phyloP scores from a whole-genome alignment of 2,329 filamentous ascomycete species.

The Penicillium sp. region DNA sequence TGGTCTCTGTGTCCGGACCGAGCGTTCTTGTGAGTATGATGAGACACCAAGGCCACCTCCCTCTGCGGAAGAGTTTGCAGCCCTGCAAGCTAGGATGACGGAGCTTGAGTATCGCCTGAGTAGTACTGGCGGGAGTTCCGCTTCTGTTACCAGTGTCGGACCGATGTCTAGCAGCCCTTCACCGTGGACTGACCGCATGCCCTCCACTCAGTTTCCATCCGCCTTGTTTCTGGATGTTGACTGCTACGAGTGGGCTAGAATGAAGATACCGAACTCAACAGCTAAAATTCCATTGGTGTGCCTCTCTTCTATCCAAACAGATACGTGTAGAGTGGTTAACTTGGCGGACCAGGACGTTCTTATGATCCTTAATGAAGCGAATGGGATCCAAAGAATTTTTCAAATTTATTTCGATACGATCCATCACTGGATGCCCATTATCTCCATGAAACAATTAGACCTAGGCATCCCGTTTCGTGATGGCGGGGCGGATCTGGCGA shows the following conservation, averaged over 20 bases:
- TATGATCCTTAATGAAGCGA: not conserved
- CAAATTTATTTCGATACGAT: not conserved
- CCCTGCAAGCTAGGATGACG: not conserved
- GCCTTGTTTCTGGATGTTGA: not conserved
- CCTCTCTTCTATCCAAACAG: not conserved
- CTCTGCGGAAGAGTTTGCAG: not conserved
- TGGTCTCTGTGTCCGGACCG: not conserved
- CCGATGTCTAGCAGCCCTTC: not conserved
- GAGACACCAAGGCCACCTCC: not conserved
- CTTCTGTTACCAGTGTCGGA: not conserved
- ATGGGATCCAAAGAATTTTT: not conserved
- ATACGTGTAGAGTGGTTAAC: not conserved
- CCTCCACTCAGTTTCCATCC: not conserved
- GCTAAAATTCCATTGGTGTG: not conserved
- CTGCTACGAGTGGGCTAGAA: not conserved
- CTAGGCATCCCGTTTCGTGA: not conserved
- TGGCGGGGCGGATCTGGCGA: not conserved
- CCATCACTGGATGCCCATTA: not conserved
- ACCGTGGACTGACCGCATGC: too few relatives aligned
- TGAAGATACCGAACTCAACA: not conserved
- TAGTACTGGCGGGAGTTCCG: not conserved
- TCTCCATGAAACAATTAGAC: not conserved
- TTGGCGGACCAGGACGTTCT: not conserved
- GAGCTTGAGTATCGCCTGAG: not conserved
- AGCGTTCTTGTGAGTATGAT: not conserved